These are phyloP conservation scores for Lablab purpureus DNA, from an alignment of 306 rosid genomes.

Conservation along the genomic window DNA sequence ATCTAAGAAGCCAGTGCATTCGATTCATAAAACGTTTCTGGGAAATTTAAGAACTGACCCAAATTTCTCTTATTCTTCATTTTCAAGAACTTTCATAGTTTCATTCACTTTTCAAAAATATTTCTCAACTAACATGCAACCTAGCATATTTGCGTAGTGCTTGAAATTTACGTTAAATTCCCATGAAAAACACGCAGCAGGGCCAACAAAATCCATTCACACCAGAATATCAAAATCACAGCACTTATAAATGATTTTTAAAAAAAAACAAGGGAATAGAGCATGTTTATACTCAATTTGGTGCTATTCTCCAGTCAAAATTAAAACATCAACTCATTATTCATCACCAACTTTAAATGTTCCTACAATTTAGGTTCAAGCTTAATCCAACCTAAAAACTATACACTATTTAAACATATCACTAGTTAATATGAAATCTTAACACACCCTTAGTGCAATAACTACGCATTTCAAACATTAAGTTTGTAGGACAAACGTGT, in stretches of 20 bases:
- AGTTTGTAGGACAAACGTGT: too few relatives aligned
- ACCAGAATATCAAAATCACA: constrained; percentile 26
- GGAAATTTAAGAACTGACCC: neutral
- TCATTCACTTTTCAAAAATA: neutral
- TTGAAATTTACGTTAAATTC: neutral
- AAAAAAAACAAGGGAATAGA: neutral
- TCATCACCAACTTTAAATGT: neutral
- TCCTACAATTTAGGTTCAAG: neutral
- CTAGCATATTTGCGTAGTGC: neutral
- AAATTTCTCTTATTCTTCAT: constrained; percentile 1
- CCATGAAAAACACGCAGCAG: neutral
- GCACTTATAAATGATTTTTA: too few relatives aligned
- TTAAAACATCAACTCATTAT: neutral
- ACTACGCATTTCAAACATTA: too few relatives aligned
- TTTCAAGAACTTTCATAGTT: neutral
- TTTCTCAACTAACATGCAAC: constrained; percentile 9
- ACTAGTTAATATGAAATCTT: too few relatives aligned
- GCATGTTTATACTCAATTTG: neutral
- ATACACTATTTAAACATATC: too few relatives aligned
- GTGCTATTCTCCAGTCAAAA: neutral
- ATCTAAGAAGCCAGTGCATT: too few relatives aligned
- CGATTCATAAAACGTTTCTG: neutral
- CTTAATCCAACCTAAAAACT: neutral
- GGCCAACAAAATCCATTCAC: neutral
- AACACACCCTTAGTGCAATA: too few relatives aligned